Percentiles rank a stretch among this genome's conserved stretches.
Evolutionary conservation across 2,329 filamentous ascomycete species (phyloP).

Genomic region (Colletotrichum sp.): DNA sequence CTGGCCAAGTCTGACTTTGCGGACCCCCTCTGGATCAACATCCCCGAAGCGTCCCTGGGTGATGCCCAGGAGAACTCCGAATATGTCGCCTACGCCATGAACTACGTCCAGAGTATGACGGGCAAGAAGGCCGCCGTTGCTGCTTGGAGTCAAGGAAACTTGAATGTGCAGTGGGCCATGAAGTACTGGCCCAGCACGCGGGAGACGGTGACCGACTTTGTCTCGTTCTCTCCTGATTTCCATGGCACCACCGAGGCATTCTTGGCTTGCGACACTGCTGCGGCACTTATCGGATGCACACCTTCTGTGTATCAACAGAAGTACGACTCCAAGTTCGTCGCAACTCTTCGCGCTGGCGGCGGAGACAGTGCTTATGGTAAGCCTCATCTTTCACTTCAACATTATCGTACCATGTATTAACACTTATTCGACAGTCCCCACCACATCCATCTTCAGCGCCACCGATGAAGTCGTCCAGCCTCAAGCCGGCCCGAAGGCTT

Average conservation of each 20-base stretch:
- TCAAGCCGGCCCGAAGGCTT: conserved; percentile 49
- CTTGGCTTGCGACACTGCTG: not conserved
- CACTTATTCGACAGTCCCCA: conserved; percentile 41
- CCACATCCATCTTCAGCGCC: conserved; percentile 56
- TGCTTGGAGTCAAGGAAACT: conserved; percentile 59
- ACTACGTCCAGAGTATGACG: conserved; percentile 53
- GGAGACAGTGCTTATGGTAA: conserved; percentile 53
- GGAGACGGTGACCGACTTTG: conserved; percentile 48
- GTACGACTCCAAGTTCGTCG: conserved; percentile 47
- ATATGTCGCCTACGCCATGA: conserved; percentile 62
- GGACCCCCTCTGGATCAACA: conserved; percentile 62
- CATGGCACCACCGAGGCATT: conserved; percentile 24
- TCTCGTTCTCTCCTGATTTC: conserved; percentile 59
- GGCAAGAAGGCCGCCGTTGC: conserved; percentile 47
- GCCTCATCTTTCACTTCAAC: not conserved
- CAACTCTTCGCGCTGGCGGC: conserved; percentile 42
- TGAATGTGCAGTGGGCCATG: conserved; percentile 61
- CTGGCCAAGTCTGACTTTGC: conserved; percentile 43
- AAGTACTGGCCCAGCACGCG: conserved; percentile 62
- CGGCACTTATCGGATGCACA: not conserved
- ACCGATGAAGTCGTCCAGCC: conserved; percentile 59
- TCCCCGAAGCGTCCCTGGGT: conserved; percentile 49
- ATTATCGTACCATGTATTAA: accelerated
- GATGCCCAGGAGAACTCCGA: conserved; percentile 59
- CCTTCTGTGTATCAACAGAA: conserved; percentile 53